These are phyloP conservation scores for Vachellia pachyceras DNA, from an alignment of 306 rosid species.

Conservation along the genomic window DNA sequence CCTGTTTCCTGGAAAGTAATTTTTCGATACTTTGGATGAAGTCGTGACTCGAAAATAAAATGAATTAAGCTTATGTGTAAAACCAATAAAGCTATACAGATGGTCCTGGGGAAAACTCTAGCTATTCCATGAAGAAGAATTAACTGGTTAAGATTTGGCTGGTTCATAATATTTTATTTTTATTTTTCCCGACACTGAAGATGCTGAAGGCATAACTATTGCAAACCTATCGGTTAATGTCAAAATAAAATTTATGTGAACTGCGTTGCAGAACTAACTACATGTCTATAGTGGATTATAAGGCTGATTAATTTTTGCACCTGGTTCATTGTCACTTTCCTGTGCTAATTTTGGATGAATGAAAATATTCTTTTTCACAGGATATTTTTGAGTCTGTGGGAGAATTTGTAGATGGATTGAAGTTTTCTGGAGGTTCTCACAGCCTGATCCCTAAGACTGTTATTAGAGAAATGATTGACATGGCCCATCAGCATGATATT, in stretches of 20 bases:
- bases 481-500: conserved; percentile 78
- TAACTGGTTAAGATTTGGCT: not conserved
- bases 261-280: not conserved
- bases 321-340: not conserved
- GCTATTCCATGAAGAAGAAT: not conserved
- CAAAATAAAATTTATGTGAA: not conserved
- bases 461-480: conserved; percentile 71
- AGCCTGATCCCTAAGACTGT: conserved; percentile 75
- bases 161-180: not conserved
- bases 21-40: not conserved
- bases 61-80: not conserved
- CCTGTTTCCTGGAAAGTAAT: not conserved
- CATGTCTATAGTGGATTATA: not conserved
- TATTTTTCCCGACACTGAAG: not conserved
- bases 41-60: not conserved
- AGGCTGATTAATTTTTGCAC: not conserved
- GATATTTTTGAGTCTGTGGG: conserved; percentile 83
- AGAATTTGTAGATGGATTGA: conserved; percentile 84
- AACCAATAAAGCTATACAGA: not conserved
- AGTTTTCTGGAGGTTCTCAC: conserved; percentile 83
- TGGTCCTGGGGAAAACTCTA: not conserved
- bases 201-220: not conserved
- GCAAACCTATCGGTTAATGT: not conserved
- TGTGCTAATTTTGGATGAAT: not conserved
- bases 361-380: conserved; percentile 45